A percentile compares a stretch with the other conserved stretches of the same genome.
Evolutionary conservation across 176 grass and related monocot species (phyloP).

Genomic region (Phoenix roebelenii): DNA sequence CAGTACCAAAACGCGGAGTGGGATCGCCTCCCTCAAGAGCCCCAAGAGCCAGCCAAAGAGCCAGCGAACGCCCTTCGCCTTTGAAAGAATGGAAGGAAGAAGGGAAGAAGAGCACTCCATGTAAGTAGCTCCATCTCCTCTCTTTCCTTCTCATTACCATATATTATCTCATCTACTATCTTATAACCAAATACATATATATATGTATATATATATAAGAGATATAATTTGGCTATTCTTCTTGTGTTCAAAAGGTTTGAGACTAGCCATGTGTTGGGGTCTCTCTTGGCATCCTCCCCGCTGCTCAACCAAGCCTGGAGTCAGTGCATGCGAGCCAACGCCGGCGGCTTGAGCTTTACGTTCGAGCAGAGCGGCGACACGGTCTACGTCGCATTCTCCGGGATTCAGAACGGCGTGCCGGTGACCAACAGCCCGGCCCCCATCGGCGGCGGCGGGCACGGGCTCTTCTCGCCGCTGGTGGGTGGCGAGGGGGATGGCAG

Average conservation of each 20-base stretch:
- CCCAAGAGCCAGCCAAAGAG: no score
- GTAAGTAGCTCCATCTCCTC: slow-evolving; percentile 30
- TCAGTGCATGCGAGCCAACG: slow-evolving; percentile 36
- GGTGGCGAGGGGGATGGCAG: slow-evolving; percentile 23
- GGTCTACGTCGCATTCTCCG: slow-evolving; percentile 62
- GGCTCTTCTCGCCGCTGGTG: slow-evolving; percentile 53
- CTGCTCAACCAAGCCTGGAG: slow-evolving; percentile 73
- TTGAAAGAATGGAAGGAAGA: slow-evolving; percentile 2
- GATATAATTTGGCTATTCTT: not conserved
- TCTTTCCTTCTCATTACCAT: no score
- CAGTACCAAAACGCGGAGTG: no score
- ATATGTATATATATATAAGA: no score
- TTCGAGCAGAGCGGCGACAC: slow-evolving; percentile 22
- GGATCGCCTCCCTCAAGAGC: no score
- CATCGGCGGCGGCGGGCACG: slow-evolving; percentile 4
- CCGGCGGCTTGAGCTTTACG: slow-evolving; percentile 25
- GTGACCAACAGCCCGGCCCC: slow-evolving; percentile 22
- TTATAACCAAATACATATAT: no score
- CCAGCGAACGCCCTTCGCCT: no score
- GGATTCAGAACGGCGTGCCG: slow-evolving; percentile 28
- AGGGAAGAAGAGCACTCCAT: slow-evolving; percentile 47
- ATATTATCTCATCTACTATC: no score
- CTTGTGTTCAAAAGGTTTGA: slow-evolving; percentile 47
- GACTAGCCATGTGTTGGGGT: slow-evolving; percentile 86
- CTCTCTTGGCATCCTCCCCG: slow-evolving; percentile 74